These are phyloP conservation scores for Apiospora kogelbergensis DNA, from an alignment of 2,329 filamentous ascomycete species.

Conservation along the genomic window DNA sequence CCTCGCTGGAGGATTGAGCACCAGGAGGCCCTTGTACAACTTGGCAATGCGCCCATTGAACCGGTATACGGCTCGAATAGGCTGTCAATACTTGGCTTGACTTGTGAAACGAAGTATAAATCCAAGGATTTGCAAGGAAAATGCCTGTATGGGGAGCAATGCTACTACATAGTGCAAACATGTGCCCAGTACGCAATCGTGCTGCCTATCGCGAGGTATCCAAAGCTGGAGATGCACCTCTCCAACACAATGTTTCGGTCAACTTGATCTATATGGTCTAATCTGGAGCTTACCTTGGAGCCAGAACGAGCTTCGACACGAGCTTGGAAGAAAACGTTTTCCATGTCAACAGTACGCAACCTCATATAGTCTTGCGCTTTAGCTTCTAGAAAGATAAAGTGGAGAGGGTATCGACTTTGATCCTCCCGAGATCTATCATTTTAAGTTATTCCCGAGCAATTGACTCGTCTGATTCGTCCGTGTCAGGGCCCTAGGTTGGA, in stretches of 20 bases:
- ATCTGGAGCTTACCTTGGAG: not conserved
- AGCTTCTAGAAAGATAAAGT: not conserved
- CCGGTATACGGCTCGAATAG: not conserved
- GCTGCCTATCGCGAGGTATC: not conserved
- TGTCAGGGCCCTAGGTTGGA: not conserved
- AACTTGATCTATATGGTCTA: not conserved
- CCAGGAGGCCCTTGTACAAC: not conserved
- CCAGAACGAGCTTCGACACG: not conserved
- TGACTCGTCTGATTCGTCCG: not conserved
- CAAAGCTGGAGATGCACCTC: not conserved
- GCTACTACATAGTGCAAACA: not conserved
- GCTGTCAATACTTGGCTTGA: not conserved
- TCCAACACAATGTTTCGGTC: not conserved
- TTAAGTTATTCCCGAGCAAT: not conserved
- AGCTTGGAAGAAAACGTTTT: not conserved
- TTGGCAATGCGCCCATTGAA: not conserved
- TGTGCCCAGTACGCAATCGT: not conserved
- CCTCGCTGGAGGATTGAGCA: not conserved
- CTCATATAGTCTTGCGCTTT: not conserved
- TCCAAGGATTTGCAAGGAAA: not conserved
- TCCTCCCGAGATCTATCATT: conserved; percentile 5
- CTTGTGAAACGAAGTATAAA: not conserved
- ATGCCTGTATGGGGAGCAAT: not conserved
- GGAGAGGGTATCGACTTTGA: not conserved
- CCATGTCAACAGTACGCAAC: not conserved